Evolutionary conservation across 305 asterid genomes (phyloP).

Genomic region (Fraxinus sp.): DNA sequence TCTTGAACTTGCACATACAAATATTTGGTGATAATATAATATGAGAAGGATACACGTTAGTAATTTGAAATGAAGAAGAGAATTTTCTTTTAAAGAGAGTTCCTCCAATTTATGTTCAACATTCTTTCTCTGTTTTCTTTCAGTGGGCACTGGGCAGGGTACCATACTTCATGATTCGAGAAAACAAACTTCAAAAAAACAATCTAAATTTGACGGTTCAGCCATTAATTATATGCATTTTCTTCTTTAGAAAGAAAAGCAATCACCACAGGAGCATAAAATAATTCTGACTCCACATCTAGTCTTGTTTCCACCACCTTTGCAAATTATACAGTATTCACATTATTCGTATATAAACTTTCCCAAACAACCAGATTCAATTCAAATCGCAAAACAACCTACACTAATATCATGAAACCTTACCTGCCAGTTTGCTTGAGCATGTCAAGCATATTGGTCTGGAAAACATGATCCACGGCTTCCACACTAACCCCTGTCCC

Average conservation of each 20-base stretch:
- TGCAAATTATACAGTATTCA: background rate
- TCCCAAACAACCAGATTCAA: slow-evolving; percentile 21
- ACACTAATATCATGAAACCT: background rate
- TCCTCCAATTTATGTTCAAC: background rate
- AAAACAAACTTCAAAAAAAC: background rate
- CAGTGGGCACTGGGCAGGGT: background rate
- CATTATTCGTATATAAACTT: background rate
- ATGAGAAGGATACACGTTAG: background rate
- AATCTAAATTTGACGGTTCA: background rate
- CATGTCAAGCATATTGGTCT: slow-evolving; percentile 98
- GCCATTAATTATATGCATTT: background rate
- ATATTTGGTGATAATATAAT: background rate
- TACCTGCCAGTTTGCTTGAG: slow-evolving; percentile 98
- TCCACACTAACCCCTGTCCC: slow-evolving; percentile 98
- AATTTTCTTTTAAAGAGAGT: background rate
- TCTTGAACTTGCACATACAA: background rate
- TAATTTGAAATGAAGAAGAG: background rate
- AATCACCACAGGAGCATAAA: background rate
- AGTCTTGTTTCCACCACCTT: background rate
- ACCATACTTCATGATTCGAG: background rate
- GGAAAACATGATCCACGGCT: slow-evolving; percentile 95
- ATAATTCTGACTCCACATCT: background rate
- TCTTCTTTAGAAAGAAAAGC: background rate
- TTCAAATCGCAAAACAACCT: background rate
- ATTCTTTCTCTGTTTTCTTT: background rate